Conservation (phyloP, 441 rosid species). For the Pelargonium myrrhifolium region DNA sequence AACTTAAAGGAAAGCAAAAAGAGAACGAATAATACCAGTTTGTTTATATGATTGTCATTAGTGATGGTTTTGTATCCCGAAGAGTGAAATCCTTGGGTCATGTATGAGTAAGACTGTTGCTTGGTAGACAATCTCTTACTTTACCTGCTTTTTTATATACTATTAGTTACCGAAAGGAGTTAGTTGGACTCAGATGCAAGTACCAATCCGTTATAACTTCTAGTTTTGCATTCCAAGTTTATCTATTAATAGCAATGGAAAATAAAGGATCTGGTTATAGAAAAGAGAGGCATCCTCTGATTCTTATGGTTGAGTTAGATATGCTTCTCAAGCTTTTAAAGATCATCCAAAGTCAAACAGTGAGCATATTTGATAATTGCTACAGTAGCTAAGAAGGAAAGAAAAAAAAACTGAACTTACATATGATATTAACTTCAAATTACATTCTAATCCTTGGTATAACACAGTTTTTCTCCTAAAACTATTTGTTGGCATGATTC, state of each 20-base stretch:
- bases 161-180: not conserved
- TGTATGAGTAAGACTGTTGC: not conserved
- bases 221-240: not conserved
- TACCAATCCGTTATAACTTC: not conserved
- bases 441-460: constrained; percentile 4
- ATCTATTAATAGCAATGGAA: not conserved
- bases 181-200: not conserved
- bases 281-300: constrained; percentile 6
- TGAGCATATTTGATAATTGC: not conserved
- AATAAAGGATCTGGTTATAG: not conserved
- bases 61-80: not conserved
- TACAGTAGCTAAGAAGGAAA: not conserved
- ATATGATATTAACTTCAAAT: not conserved
- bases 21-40: too few species aligned
- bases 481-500: too few species aligned
- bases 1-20: not conserved
- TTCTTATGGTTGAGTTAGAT: too few species aligned
- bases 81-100: not conserved
- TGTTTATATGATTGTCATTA: not conserved
- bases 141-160: not conserved
- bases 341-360: not conserved
- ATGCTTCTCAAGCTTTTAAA: not conserved
- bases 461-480: too few species aligned
- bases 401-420: not conserved
- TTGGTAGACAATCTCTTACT: not conserved